Percentiles rank a stretch among this genome's conserved stretches.
phyloP scores from a whole-genome alignment of 176 grass and related monocot species.

The Eremochloa ophiuroides region DNA sequence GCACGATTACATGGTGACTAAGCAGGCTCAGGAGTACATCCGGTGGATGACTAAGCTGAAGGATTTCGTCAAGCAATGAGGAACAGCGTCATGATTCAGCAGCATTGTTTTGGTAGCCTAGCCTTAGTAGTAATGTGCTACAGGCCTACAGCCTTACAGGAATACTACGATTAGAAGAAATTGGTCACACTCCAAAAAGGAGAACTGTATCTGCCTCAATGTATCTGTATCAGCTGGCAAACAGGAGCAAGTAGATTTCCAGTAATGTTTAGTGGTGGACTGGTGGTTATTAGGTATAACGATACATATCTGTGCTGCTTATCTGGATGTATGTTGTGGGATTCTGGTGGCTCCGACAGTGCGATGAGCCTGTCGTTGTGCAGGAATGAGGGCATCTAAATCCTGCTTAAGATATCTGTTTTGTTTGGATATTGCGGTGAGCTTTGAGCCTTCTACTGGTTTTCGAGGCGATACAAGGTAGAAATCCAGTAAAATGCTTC shows the following conservation, averaged over 20 bases:
- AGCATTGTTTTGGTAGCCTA: constrained; percentile 40
- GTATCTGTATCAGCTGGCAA: not conserved
- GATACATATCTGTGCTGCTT: not conserved
- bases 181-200: not conserved
- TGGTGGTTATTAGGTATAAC: not conserved
- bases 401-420: not conserved
- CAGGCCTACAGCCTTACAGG: constrained; percentile 1
- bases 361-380: not conserved
- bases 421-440: not conserved
- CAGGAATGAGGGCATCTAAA: not conserved
- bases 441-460: not conserved
- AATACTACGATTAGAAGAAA: not conserved
- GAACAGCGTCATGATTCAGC: not conserved
- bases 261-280: not conserved
- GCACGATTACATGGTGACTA: constrained; percentile 93
- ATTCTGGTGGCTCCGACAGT: not conserved
- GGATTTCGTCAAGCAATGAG: constrained; percentile 53
- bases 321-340: not conserved
- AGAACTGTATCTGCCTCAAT: not conserved
- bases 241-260: not conserved
- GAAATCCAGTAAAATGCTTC: not conserved
- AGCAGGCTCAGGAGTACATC: constrained; percentile 81
- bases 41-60: constrained; percentile 86
- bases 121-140: not conserved
- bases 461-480: not conserved